Evolutionary conservation across 2,329 filamentous ascomycete genomes (phyloP), one percentile per base, ranked within the genome.

Genomic region (Aspergillus proliferans): DNA sequence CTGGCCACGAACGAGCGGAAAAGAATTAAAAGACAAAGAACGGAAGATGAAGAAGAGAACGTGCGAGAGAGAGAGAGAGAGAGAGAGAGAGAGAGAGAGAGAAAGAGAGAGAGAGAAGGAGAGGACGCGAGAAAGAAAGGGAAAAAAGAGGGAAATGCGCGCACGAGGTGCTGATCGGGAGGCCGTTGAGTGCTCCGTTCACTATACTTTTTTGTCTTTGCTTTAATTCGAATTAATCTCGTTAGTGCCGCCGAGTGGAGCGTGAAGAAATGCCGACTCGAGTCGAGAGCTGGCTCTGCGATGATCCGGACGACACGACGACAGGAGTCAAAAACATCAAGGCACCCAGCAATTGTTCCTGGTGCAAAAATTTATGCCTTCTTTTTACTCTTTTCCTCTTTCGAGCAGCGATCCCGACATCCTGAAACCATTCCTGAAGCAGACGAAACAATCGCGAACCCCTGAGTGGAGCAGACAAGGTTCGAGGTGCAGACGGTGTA

Each of bases 21-120:
- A 12, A 43, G n/a, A 43, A 39, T 44, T 38, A 41, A 24, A 42
- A 45, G 41, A 44, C 40, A 40, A 19, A 46, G 12, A 18, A 26
- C 45, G 34, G 36, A 44, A 47, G 45, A 42, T 39, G 43, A 50
- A 34, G 22, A 45, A n/a, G 19, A 39, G 34, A 30, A 12, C 6
- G 15, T 28, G 10, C 15, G 15, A 15, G 15, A 15, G 15, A 15
- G 15, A 15, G 15, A 15, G 15, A 15, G 15, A 15, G 15, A 15
- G 15, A 15, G 15, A 15, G 15, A 15, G 24, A 14, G 42, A 46
- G 28, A 36, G 15, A 40, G 39, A 36, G 7, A 33, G 30, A 3
- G 9, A 43, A 43, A 19, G 46, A 46, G 39, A 41, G 40, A 36
- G 33, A 50, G 36, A 30, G 18, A 34, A 28, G 40, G 6, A 40